Evolutionary conservation across 106 monocot species (phyloP).

Genomic region (Allium fistulosum): DNA sequence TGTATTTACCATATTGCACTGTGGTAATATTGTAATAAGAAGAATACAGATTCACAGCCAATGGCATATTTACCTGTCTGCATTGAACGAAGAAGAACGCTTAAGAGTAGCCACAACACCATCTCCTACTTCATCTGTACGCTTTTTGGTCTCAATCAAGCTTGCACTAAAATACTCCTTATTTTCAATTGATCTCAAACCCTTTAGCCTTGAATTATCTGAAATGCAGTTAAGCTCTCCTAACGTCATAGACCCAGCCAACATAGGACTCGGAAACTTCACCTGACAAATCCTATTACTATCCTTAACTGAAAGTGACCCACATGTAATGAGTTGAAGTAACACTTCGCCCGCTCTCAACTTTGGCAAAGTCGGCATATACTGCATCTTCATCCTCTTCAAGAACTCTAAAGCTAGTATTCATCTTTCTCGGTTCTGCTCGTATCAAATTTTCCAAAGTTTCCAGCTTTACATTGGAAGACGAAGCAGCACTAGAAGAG

Average conservation of each 20-base stretch:
- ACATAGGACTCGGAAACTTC: conserved; percentile 35
- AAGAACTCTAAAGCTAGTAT: conserved; percentile 32
- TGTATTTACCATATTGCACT: too few relatives aligned
- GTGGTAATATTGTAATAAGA: too few relatives aligned
- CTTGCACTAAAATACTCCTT: conserved; percentile 81
- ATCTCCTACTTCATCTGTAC: conserved; percentile 29
- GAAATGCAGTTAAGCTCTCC: conserved; percentile 32
- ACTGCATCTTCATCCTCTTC: conserved; percentile 33
- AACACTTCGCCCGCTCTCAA: conserved; percentile 43
- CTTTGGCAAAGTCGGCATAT: conserved; percentile 19
- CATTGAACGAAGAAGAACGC: conserved; percentile 70
- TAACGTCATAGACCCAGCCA: conserved; percentile 21
- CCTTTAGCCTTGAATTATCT: conserved; percentile 35
- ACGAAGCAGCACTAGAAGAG: conserved; percentile 13
- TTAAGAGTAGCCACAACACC: conserved; percentile 31
- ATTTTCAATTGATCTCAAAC: conserved; percentile 39
- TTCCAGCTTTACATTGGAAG: conserved; percentile 37
- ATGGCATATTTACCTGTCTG: conserved; percentile 45
- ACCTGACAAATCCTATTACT: conserved; percentile 37
- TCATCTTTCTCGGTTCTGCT: conserved; percentile 28
- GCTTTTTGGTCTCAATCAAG: conserved; percentile 64
- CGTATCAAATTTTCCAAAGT: conserved; percentile 55
- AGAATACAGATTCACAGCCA: background rate
- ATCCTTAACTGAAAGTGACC: conserved; percentile 63
- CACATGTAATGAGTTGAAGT: conserved; percentile 67